Evolutionary conservation across 2,329 filamentous ascomycete genomes (phyloP).

Genomic region (Onygenales sp.): DNA sequence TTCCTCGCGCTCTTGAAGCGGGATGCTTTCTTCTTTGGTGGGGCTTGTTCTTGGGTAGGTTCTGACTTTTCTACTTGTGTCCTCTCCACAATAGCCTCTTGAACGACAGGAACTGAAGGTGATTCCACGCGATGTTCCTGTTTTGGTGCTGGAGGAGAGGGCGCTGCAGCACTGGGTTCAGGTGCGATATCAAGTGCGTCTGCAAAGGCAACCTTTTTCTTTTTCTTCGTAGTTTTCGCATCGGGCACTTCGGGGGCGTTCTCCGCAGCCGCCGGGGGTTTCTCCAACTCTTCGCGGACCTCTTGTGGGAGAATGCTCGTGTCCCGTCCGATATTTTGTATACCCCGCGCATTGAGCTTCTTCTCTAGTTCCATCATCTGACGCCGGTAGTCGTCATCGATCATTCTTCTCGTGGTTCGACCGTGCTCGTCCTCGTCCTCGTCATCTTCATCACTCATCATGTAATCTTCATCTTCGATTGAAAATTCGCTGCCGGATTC

Average conservation of each 20-base stretch:
- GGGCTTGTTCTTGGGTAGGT: constrained; percentile 13
- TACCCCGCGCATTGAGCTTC: constrained; percentile 52
- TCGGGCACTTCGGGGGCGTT: constrained; percentile 7
- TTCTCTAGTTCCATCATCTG: constrained; percentile 81
- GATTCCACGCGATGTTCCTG: constrained; percentile 27
- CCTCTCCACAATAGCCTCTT: constrained; percentile 38
- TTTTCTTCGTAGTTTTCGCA: constrained; percentile 27
- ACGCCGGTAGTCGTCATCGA: constrained; percentile 65
- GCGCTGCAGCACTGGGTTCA: constrained; percentile 20
- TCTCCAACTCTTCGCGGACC: constrained; percentile 22
- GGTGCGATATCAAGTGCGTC: constrained; percentile 61
- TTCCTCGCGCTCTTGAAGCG: constrained; percentile 34
- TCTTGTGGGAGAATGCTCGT: constrained; percentile 23
- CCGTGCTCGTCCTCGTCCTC: constrained; percentile 67
- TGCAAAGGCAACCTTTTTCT: constrained; percentile 77
- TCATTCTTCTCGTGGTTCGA: constrained; percentile 54
- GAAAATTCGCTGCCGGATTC: constrained; percentile 46
- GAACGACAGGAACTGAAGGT: constrained; percentile 23
- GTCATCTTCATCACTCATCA: constrained; percentile 44
- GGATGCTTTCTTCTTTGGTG: constrained; percentile 30
- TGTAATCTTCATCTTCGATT: constrained; percentile 46
- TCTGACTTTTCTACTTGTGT: constrained; percentile 15
- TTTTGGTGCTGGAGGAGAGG: constrained; percentile 19
- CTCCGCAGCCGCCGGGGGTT: constrained; percentile 6
- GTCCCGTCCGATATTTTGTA: constrained; percentile 50